A percentile compares a stretch with the other conserved stretches of the same genome.
These are phyloP conservation scores for Cutaneotrichosporon cyanovorans DNA, from an alignment of 1,284 basidiomycete genomes.

Conservation along the genomic window DNA sequence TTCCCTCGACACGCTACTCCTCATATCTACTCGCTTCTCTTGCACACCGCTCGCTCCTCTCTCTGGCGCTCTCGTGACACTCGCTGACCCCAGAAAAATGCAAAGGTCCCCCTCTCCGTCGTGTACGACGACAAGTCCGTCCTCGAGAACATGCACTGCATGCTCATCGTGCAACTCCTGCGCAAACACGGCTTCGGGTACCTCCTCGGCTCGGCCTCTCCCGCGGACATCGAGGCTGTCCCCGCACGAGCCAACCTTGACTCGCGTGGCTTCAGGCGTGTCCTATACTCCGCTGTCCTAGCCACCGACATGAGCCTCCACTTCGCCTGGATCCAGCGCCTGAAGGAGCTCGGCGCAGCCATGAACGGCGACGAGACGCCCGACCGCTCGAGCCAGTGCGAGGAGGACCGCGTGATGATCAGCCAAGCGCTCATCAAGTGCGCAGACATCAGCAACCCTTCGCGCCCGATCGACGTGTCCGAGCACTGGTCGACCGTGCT, in stretches of 20 bases:
- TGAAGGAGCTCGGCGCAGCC: constrained; percentile 44
- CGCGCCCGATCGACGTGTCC: constrained; percentile 80
- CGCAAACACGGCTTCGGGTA: constrained; percentile 64
- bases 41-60: background rate
- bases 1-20: too few relatives aligned
- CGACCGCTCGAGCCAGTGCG: constrained; percentile 10
- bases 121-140: constrained; percentile 83
- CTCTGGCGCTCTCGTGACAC: too few relatives aligned
- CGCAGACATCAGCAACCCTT: constrained; percentile 92
- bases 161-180: constrained; percentile 72
- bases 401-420: constrained; percentile 59
- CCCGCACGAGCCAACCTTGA: constrained; percentile 22
- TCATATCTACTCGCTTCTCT: too few relatives aligned
- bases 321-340: constrained; percentile 67
- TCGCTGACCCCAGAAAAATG: constrained; percentile 64
- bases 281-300: constrained; percentile 69
- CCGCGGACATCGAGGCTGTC: constrained; percentile 5
- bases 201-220: constrained; percentile 34
- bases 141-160: constrained; percentile 86
- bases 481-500: constrained; percentile 83
- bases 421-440: constrained; percentile 90
- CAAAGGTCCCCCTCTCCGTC: constrained; percentile 72
- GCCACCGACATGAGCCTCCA: constrained; percentile 92
- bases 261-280: constrained; percentile 58
- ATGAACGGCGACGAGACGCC: constrained; percentile 7